Evolutionary conservation across 345 rosid species (phyloP).

Genomic region (Tarenaya hassleriana): DNA sequence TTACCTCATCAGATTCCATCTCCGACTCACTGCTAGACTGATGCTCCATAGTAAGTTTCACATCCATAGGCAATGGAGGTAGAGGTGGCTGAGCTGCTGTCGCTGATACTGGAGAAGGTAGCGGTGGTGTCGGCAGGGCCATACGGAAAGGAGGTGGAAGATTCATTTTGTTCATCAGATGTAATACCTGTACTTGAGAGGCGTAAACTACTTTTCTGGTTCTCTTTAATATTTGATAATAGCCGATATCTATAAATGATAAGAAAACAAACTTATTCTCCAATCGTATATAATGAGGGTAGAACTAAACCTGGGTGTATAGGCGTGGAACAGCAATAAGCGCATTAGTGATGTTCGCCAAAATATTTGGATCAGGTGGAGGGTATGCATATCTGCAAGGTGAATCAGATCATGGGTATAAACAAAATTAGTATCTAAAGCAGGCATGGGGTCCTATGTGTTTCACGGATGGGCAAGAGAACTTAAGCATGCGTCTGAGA

Average conservation of each 20-base stretch:
- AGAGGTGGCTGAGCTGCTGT: conserved; percentile 39
- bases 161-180: conserved; percentile 98
- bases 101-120: conserved; percentile 56
- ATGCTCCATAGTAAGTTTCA: conserved; percentile 38
- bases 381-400: conserved; percentile 89
- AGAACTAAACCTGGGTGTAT: conserved; percentile 75
- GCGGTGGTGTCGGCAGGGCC: conserved; percentile 90
- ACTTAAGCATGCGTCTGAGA: neutral
- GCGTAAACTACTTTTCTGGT: conserved; percentile 8
- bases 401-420: conserved; percentile 14
- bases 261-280: conserved; percentile 1
- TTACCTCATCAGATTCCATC: conserved; percentile 89
- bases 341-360: conserved; percentile 92
- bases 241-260: conserved; percentile 15
- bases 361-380: conserved; percentile 90
- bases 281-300: conserved; percentile 11
- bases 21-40: conserved; percentile 81
- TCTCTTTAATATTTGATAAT: neutral
- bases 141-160: conserved; percentile 94
- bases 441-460: neutral
- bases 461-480: conserved; percentile 11
- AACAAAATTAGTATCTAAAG: neutral
- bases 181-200: conserved; percentile 52
- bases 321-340: conserved; percentile 93
- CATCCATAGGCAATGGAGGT: conserved; percentile 31